Conservation (phyloP, 139 green algal species). For the Tetratostichococcus sp. region DNA sequence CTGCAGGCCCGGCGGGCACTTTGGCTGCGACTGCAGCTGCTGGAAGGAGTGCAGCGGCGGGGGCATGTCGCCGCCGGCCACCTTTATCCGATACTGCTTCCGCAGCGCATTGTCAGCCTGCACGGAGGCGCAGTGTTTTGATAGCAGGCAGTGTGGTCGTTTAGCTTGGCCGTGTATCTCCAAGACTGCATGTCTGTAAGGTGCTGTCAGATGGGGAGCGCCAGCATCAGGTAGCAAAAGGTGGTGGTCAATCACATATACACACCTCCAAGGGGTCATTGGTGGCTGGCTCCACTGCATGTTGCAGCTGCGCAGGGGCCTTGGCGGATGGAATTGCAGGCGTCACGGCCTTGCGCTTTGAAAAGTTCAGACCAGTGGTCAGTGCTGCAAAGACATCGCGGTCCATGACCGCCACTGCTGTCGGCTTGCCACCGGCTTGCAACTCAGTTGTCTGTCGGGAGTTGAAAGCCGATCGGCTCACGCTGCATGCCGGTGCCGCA, state of each 20-base stretch:
- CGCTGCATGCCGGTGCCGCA: slow-evolving; percentile 6
- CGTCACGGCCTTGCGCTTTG: slow-evolving; percentile 2
- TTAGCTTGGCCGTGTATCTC: no score
- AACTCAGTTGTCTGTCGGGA: slow-evolving; percentile 1
- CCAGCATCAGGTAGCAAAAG: neutral
- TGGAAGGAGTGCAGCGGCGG: slow-evolving; percentile 28
- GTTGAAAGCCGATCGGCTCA: slow-evolving; percentile 5
- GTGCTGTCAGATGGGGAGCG: no score
- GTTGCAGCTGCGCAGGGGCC: neutral
- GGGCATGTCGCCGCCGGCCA: slow-evolving; percentile 24
- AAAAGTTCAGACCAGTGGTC: slow-evolving; percentile 20
- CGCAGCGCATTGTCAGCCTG: slow-evolving; percentile 66
- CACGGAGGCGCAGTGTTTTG: no score
- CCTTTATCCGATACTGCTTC: slow-evolving; percentile 61
- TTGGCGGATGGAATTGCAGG: no score
- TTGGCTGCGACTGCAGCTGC: slow-evolving; percentile 13
- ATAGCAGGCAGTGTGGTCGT: no score
- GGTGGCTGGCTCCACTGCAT: neutral
- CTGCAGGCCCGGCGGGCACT: slow-evolving; percentile 12
- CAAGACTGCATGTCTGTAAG: no score
- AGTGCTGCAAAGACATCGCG: slow-evolving; percentile 18
- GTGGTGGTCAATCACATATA: no score
- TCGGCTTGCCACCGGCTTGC: no score
- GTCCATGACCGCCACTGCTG: neutral
- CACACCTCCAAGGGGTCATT: neutral